Base-by-base conservation (phyloP, 441 rosid species). In the Brassica balearica region DNA sequence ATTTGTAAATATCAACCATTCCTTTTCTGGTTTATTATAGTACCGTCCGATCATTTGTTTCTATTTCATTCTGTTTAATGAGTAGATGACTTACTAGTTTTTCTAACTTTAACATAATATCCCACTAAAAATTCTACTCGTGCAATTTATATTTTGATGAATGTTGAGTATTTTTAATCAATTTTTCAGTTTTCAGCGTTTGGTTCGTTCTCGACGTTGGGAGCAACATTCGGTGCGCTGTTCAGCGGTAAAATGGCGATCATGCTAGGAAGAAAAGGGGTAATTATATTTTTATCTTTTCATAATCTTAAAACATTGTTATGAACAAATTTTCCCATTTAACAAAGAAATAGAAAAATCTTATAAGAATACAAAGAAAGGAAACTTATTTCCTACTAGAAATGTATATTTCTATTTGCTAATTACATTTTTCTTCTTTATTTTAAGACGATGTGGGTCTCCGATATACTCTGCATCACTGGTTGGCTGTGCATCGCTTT, bases 401-500 rank as follows among this genome's bases (percentile, higher is more conserved):
- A 12, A 27, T 65, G 2, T 34, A 55, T 10, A 2, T 22, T 32
- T 56, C 7, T 48, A 32, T 14, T 14, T 60, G 58, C 19, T 23
- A 41, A 2, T 76, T 27, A 25, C 17, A 46, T 10, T 12, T 68
- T 60, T 56, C 46, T 58, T 72, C 6, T 58, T 60, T 67, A 66
- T 60, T 48, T 11, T 41, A 46, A 79, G 82, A 79, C 82, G 58
- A 61, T 91, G 93, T 85, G 89, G 86, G 71, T 87, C 58, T 82
- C 93, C 14, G 85, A 87, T 46, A 14, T 83, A 38, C 64, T 86
- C 59, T 86, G 87, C 82, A 64, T 80, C 76, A 68, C 61, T 4
- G 92, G 91, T 27, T 91, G 96, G 94, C 80, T 88, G 27, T 76
- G 85, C 43, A 82, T 89, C 69, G 84, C 82, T 29, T 80, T 86